Percentiles rank a stretch among this genome's conserved stretches.
Evolutionary conservation across 2,329 filamentous ascomycete genomes (phyloP).

Genomic region (Pseudocercospora vitis): DNA sequence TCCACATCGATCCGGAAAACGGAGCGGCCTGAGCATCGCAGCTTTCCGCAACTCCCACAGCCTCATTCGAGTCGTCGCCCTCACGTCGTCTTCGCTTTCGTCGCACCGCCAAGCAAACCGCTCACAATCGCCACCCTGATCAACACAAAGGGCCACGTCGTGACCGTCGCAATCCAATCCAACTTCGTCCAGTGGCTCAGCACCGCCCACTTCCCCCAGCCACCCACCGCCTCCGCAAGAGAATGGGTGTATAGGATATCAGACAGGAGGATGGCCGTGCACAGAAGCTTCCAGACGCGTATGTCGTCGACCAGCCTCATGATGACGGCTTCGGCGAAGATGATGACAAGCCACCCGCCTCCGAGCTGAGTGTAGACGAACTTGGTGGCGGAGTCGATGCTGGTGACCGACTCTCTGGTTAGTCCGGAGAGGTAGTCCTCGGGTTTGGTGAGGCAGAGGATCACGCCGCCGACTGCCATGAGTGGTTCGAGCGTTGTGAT

Average conservation of each 20-base stretch:
- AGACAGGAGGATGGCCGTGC: conserved; percentile 31
- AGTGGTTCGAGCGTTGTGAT: conserved; percentile 33
- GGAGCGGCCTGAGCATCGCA: neutral
- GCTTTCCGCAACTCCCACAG: neutral
- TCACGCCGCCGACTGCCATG: conserved; percentile 30
- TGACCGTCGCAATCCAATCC: conserved; percentile 33
- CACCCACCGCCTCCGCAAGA: conserved; percentile 33
- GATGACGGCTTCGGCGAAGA: conserved; percentile 33
- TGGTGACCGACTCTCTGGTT: conserved; percentile 26
- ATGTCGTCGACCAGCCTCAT: conserved; percentile 35
- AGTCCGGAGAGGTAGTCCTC: conserved; percentile 27
- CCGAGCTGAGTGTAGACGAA: conserved; percentile 35
- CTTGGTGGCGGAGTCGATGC: conserved; percentile 26
- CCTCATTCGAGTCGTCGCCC: neutral
- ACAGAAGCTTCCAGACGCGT: conserved; percentile 33
- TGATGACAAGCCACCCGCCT: conserved; percentile 35
- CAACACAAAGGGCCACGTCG: conserved; percentile 35
- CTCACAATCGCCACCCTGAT: conserved; percentile 31
- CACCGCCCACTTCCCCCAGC: conserved; percentile 28
- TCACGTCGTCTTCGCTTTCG: conserved; percentile 9
- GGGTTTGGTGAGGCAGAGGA: conserved; percentile 26
- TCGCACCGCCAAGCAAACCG: neutral
- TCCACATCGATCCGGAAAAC: neutral
- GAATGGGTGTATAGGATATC: conserved; percentile 32
- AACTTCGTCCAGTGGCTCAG: conserved; percentile 29